Evolutionary conservation across 805 yeast species (phyloP), one percentile per base, ranked within the genome.

Genomic region (Isabelozyma gotoi): DNA sequence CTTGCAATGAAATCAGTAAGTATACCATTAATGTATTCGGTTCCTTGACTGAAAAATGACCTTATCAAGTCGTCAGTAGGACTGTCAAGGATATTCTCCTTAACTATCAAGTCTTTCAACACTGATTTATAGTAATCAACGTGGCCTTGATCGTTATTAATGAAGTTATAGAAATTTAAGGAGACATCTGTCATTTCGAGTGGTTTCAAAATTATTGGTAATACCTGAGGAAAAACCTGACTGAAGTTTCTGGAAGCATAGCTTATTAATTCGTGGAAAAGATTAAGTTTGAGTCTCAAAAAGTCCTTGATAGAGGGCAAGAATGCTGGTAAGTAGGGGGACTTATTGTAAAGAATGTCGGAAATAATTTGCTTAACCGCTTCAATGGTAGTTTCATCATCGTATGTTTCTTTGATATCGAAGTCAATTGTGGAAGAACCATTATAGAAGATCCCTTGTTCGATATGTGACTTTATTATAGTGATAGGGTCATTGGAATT

Each of bases 401-500:
- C 40, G 37, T 41, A 52, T 0, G 48, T 60, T 24, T 74, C 81
- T 1, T 59, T 53, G 1, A 60, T 46, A 20, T 74, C 74, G 43
- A 81, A 63, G 7, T 73, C 72, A 3, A 79, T 63, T 11, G 71
- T 76, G 2, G 71, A 35, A 63, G 75, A 56, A 62, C 70, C 63
- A 2, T 80, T 75, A 48, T 80, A 86, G 53, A 83, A 85, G 1
- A 91, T 79, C 0, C 91, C 96, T 62, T 91, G 97, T 51, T 85
- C 94, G 17, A 92, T 78, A 52, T 84, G 91, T 0, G 88, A 78
- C 56, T 83, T 84, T 27, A 87, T 70, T 38, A 82, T 72, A n/a
- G 52, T 50, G 7, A 55, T 44, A 8, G 62, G 53, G 17, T 54
- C 60, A 4, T 47, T 51, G 4, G 43, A 42, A 1, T 51, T 45